These are phyloP conservation scores for Imleria badia DNA, from an alignment of 768 basidiomycete species.

Conservation along the genomic window DNA sequence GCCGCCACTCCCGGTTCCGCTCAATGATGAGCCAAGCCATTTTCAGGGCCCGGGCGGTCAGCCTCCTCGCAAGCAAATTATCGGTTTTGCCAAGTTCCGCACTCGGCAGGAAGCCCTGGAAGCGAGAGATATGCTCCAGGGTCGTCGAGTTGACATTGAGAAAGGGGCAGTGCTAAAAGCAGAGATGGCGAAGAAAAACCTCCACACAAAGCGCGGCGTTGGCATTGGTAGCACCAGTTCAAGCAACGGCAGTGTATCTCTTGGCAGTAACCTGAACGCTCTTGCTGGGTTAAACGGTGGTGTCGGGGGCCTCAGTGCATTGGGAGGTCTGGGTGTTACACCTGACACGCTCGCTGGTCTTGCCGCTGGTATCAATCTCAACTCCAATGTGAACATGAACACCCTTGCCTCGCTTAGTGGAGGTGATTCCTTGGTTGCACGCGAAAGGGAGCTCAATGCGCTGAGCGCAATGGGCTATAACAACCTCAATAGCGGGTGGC, in stretches of 20 bases:
- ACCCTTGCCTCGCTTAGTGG: slow-evolving; percentile 25
- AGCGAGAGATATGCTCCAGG: slow-evolving; percentile 86
- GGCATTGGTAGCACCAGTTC: slow-evolving; percentile 52
- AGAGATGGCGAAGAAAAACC: slow-evolving; percentile 99
- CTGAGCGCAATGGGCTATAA: slow-evolving; percentile 50
- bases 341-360: slow-evolving; percentile 29
- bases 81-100: slow-evolving; percentile 96
- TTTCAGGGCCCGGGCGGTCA: slow-evolving; percentile 33
- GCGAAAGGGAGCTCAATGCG: slow-evolving; percentile 49
- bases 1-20: slow-evolving; percentile 42
- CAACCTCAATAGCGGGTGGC: slow-evolving; percentile 32
- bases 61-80: slow-evolving; percentile 89
- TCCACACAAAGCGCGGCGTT: slow-evolving; percentile 91
- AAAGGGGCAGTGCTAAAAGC: slow-evolving; percentile 93
- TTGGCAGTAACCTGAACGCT: slow-evolving; percentile 26
- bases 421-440: slow-evolving; percentile 32
- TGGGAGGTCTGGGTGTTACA: slow-evolving; percentile 27
- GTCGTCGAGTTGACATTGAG: slow-evolving; percentile 87
- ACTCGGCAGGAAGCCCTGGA: slow-evolving; percentile 83
- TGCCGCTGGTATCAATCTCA: slow-evolving; percentile 31
- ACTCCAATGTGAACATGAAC: slow-evolving; percentile 27
- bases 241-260: slow-evolving; percentile 29
- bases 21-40: slow-evolving; percentile 34
- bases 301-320: slow-evolving; percentile 28
- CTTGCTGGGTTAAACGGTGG: slow-evolving; percentile 25